Percentiles rank a stretch among this genome's conserved stretches.
Conservation (phyloP, 768 basidiomycete species). For the Macrolepiota dolichaula region DNA sequence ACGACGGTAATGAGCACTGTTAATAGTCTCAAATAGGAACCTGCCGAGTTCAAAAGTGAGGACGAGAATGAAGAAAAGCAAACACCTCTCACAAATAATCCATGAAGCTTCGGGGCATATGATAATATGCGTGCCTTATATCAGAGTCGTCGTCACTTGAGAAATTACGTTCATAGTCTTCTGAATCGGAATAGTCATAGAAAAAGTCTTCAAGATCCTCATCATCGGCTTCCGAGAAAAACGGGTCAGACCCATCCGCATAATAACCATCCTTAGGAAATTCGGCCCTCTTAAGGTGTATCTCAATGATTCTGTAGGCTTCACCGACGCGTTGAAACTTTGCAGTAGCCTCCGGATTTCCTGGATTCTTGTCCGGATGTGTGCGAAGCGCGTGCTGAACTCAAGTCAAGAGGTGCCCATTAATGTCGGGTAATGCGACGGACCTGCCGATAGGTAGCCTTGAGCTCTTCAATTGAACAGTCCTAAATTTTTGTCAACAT, state of each 20-base stretch:
- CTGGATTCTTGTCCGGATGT: slow-evolving; percentile 77
- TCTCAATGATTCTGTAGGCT: slow-evolving; percentile 61
- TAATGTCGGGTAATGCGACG: not conserved
- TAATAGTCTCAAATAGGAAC: slow-evolving; percentile 25
- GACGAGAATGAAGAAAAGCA: not conserved
- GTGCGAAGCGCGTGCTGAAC: slow-evolving; percentile 58
- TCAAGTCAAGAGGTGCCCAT: not conserved
- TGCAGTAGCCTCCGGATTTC: slow-evolving; percentile 59
- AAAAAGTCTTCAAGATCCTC: slow-evolving; percentile 25
- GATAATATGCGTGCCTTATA: not conserved
- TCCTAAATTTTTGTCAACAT: slow-evolving; percentile 36
- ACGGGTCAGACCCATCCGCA: slow-evolving; percentile 16
- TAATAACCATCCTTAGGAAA: not conserved
- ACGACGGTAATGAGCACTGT: not conserved
- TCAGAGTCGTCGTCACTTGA: slow-evolving; percentile 22
- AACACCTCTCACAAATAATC: not conserved
- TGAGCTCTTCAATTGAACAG: slow-evolving; percentile 60
- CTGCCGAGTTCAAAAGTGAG: slow-evolving; percentile 24
- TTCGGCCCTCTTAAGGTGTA: slow-evolving; percentile 42
- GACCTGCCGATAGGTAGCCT: slow-evolving; percentile 68
- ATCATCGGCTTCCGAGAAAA: slow-evolving; percentile 33
- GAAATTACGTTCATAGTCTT: slow-evolving; percentile 32
- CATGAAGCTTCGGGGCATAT: not conserved
- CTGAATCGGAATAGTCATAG: slow-evolving; percentile 29
- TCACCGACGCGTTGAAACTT: slow-evolving; percentile 69